Evolutionary conservation across 176 grass and related monocot genomes (phyloP), one percentile per base, ranked within the genome.

Genomic region (Ensete ventricosum): DNA sequence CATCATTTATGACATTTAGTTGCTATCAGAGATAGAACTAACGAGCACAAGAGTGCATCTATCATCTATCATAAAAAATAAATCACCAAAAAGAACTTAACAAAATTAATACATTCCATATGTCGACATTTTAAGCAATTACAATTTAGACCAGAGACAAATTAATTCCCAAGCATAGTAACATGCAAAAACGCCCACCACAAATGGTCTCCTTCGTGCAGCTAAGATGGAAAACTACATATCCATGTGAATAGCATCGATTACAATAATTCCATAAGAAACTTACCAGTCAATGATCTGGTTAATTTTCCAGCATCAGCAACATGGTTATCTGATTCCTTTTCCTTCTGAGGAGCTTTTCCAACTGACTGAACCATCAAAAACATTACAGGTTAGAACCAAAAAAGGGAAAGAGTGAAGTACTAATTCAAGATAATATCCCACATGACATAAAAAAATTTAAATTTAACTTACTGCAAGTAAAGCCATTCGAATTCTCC

Each of bases 401-500:
- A 79, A 78, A 54, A 53, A 20, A 62, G 8, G 64, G 71, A 64
- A 68, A 24, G 7, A 27, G 14, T 23, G 3, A 64, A 52, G 17
- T 34, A 9, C 13, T 73, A 63, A 66, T 34, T 80, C n/a, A 78
- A n/a, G 25, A 23, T 23, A 67, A 80, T 49, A 80, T 2, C 13
- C 25, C 13, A 43, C 64, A 67, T 24, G 67, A 22, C 53, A 0
- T 27, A 51, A 67, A 50, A 67, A 50, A 21, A 72, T 53, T 53
- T 65, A 52, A 19, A 19, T 52, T 72, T 60, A 65, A 62, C 71
- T 80, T 91, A 98, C 90, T 73, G 86, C 88, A 84, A 98, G 94
- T 78, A 98, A 89, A 79, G 94, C 84, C 90, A 98, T 98, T 50
- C 90, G 86, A 51, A 98, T 98, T 75, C 81, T 83, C 73, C 94